phyloP scores from a whole-genome alignment of 345 rosid species.

The Populus pruinosa region DNA sequence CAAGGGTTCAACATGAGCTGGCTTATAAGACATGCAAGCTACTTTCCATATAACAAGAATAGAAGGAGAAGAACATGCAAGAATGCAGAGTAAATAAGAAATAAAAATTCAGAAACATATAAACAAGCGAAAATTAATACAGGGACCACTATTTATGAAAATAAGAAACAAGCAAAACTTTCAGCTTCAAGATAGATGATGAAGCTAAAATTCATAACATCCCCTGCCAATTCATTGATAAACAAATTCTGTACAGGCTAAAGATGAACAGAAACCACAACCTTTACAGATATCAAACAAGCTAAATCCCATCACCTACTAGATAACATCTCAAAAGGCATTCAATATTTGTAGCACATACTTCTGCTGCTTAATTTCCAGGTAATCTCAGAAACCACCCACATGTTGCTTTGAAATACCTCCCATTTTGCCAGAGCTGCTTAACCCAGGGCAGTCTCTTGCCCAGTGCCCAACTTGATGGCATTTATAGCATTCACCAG shows the following conservation, averaged over 20 bases:
- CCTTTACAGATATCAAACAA: neutral
- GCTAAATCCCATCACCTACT: neutral
- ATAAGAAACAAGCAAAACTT: neutral
- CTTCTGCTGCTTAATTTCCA: neutral
- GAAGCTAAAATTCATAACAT: neutral
- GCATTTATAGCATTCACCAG: conserved; percentile 54
- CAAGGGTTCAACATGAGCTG: too few relatives aligned
- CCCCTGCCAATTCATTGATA: neutral
- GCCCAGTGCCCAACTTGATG: conserved; percentile 69
- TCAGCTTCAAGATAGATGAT: neutral
- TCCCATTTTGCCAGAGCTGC: conserved; percentile 42
- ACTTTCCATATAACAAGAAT: too few relatives aligned
- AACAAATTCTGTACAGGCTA: conserved; percentile 8
- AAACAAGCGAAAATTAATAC: neutral
- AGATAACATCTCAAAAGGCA: neutral
- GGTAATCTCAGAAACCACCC: conserved; percentile 37
- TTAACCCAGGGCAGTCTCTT: conserved; percentile 51
- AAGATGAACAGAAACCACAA: neutral
- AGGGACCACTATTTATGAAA: neutral
- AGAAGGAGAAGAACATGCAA: too few relatives aligned
- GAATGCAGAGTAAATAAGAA: too few relatives aligned
- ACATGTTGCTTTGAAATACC: conserved; percentile 45
- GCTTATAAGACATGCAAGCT: too few relatives aligned
- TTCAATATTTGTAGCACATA: conserved; percentile 4
- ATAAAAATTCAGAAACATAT: too few relatives aligned